Base-by-base conservation (phyloP, 2,329 filamentous ascomycete genomes). In the Canariomyces notabilis region DNA sequence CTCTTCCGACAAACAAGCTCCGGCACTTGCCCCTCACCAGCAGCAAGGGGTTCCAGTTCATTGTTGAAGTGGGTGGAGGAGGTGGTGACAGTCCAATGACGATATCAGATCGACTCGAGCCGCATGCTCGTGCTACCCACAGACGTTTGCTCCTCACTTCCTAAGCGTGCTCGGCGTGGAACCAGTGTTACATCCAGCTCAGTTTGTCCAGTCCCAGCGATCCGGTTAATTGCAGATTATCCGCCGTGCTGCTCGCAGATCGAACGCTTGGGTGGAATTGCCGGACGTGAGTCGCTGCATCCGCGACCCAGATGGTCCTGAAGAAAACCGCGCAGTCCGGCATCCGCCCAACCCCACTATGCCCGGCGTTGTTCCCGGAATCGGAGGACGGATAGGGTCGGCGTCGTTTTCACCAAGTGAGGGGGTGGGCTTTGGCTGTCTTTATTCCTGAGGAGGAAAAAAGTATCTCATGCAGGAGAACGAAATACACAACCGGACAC, bases 171-270 rank as follows among this genome's bases (percentile, higher is more conserved):
- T n/a, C 12, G 29, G 15, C 37, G 36, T 26, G 42, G 37, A 49
- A 21, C 32, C 5, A 32, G 31, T n/a, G 18, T 29, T 45, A 33
- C 37, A 36, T 18, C 32, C 29, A 1, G 18, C 14, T 29, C 6
- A 22, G n/a, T n/a, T 23, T 22, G 35, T 23, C 4, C n/a, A 20
- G 22, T 23, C 14, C 15, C 3, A 19, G 23, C 22, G 22, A 20
- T 23, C 19, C 46, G 46, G 46, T 21, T 49, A 45, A 49, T 44
- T 38, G 33, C 42, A 42, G 46, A n/a, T n/a, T n/a, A n/a, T n/a
- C n/a, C n/a, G n/a, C n/a, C n/a, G n/a, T n/a, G n/a, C n/a, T n/a
- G n/a, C n/a, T n/a, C n/a, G n/a, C n/a, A n/a, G n/a, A n/a, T n/a
- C n/a, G n/a, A n/a, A n/a, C n/a, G 15, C 34, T 15, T 37, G 29